phyloP scores from a whole-genome alignment of 345 rosid genomes.

The Salix exigua region DNA sequence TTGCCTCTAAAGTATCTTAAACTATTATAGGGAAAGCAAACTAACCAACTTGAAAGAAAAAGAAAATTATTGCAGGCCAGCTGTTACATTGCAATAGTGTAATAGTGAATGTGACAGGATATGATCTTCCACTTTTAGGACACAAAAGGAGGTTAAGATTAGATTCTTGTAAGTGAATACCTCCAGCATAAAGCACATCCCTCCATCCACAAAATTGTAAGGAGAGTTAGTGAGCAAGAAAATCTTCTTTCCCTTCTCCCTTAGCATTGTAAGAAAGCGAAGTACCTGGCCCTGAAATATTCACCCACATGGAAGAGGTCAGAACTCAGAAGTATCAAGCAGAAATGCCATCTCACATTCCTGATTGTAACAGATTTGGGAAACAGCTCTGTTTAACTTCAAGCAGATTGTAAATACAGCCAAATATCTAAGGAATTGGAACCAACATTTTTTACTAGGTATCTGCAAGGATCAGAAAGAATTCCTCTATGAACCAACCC shows the following conservation, averaged over 20 bases:
- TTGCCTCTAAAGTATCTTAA: background rate
- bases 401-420: background rate
- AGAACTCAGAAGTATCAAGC: conserved; percentile 3
- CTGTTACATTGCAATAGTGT: background rate
- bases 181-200: conserved; percentile 91
- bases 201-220: conserved; percentile 89
- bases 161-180: conserved; percentile 32
- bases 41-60: background rate
- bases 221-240: conserved; percentile 95
- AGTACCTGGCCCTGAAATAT: conserved; percentile 58
- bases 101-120: background rate
- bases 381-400: background rate
- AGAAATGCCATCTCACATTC: conserved; percentile 2
- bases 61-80: background rate
- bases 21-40: background rate
- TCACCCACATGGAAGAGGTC: conserved; percentile 3
- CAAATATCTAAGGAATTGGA: background rate
- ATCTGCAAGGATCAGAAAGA: conserved; percentile 75
- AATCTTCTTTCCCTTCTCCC: conserved; percentile 89
- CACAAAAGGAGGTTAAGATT: background rate
- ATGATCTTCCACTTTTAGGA: background rate
- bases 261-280: conserved; percentile 64
- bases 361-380: background rate
- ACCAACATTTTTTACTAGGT: conserved; percentile 78
- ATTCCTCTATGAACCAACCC: conserved; percentile 89